A percentile compares a stretch with the other conserved stretches of the same genome.
Evolutionary conservation across 2,329 filamentous ascomycete genomes (phyloP).

Genomic region (Nothophaeocryptopus gaeumannii): DNA sequence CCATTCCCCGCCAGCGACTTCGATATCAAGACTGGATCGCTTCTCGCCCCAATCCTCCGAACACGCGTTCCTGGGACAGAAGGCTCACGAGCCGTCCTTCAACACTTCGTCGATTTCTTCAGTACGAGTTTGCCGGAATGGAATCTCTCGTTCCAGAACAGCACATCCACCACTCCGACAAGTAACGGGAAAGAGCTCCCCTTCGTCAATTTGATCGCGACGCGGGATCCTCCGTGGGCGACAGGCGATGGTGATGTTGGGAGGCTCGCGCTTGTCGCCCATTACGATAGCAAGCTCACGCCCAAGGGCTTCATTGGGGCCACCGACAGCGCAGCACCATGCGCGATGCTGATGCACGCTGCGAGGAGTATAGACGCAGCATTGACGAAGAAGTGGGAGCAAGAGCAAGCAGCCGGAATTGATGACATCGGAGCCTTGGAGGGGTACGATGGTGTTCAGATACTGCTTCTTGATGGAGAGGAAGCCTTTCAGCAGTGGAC

Average conservation of each 20-base stretch:
- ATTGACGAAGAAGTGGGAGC: slow-evolving; percentile 76
- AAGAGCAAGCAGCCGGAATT: slow-evolving; percentile 56
- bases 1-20: slow-evolving; percentile 67
- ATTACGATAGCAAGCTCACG: slow-evolving; percentile 82
- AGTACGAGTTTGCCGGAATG: slow-evolving; percentile 69
- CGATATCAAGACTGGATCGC: slow-evolving; percentile 68
- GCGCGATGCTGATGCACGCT: slow-evolving; percentile 87
- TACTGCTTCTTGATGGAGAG: slow-evolving; percentile 87
- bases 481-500: slow-evolving; percentile 86
- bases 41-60: slow-evolving; percentile 82
- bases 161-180: slow-evolving; percentile 76
- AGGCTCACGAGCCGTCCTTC: slow-evolving; percentile 68
- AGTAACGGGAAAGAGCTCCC: slow-evolving; percentile 69
- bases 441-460: slow-evolving; percentile 79
- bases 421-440: slow-evolving; percentile 54
- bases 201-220: slow-evolving; percentile 83
- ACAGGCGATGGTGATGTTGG: slow-evolving; percentile 66
- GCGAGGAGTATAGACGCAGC: slow-evolving; percentile 76
- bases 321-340: slow-evolving; percentile 89
- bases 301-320: slow-evolving; percentile 90
- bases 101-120: slow-evolving; percentile 86
- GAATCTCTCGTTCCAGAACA: slow-evolving; percentile 82
- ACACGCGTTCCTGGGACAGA: slow-evolving; percentile 85
- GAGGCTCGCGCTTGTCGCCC: slow-evolving; percentile 81
- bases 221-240: slow-evolving; percentile 82